Evolutionary conservation across 805 yeast genomes (phyloP).

Genomic region (Metschnikowia lunata): DNA sequence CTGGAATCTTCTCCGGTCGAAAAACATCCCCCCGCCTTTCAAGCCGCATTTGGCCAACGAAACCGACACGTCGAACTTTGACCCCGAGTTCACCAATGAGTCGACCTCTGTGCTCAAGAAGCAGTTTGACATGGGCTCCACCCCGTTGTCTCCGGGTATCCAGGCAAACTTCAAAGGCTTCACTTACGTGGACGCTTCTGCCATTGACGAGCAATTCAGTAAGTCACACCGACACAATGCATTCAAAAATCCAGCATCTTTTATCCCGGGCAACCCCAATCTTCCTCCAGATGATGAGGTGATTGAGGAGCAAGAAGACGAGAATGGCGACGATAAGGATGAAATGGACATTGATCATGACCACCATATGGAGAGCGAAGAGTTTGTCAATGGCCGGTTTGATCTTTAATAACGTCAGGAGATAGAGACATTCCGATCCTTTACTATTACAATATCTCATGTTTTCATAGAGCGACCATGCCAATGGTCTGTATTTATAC

Average conservation of each 20-base stretch:
- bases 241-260: constrained; percentile 55
- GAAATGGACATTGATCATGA: constrained; percentile 46
- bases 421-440: not conserved
- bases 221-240: constrained; percentile 34
- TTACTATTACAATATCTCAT: not conserved
- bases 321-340: constrained; percentile 39
- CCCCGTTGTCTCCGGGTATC: constrained; percentile 90
- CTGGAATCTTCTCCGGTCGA: constrained; percentile 75
- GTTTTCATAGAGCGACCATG: constrained; percentile 6
- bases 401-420: constrained; percentile 47
- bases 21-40: constrained; percentile 93
- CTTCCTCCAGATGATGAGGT: constrained; percentile 82
- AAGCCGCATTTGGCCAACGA: constrained; percentile 90
- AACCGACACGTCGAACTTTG: constrained; percentile 93
- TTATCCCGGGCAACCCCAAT: constrained; percentile 75
- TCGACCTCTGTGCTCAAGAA: constrained; percentile 76
- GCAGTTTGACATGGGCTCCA: constrained; percentile 58
- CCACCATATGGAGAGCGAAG: constrained; percentile 66
- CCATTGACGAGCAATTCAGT: constrained; percentile 80
- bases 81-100: constrained; percentile 94
- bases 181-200: constrained; percentile 91
- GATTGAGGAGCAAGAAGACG: constrained; percentile 56
- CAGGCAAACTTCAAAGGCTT: constrained; percentile 97
- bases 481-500: constrained; percentile 6
- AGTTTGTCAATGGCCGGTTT: constrained; percentile 84